phyloP scores from a whole-genome alignment of 2,329 filamentous ascomycete genomes.

The Emmonsiellopsis sp. region DNA sequence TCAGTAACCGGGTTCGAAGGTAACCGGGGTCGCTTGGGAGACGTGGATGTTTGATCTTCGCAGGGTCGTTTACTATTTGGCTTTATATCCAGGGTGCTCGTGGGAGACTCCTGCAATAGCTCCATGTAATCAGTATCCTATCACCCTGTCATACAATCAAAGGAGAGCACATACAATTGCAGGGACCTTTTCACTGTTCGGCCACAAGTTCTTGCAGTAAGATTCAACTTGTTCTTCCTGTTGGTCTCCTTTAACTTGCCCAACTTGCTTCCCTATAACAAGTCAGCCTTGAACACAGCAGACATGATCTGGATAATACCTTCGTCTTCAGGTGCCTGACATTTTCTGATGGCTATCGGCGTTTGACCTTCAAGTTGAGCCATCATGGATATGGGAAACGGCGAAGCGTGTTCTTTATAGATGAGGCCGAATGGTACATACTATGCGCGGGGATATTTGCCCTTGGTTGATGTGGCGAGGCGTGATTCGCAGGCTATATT shows the following conservation, averaged over 20 bases:
- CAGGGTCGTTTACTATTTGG: constrained; percentile 1
- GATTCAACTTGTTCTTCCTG: neutral
- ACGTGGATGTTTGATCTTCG: neutral
- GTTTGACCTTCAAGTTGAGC: neutral
- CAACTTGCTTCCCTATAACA: neutral
- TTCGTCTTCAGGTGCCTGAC: neutral
- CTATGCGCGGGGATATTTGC: neutral
- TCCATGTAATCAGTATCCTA: neutral
- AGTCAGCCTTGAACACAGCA: neutral
- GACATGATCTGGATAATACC: neutral
- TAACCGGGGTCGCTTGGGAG: neutral
- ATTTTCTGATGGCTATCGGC: neutral
- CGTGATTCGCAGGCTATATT: no score
- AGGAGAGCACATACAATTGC: neutral
- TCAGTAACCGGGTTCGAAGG: neutral
- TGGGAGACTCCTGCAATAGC: constrained; percentile 1
- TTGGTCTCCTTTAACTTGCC: neutral
- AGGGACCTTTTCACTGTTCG: neutral
- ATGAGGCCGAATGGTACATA: neutral
- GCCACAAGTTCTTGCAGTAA: neutral
- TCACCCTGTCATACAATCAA: neutral
- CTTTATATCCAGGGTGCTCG: neutral
- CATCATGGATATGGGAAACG: neutral
- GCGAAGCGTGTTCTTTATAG: neutral
- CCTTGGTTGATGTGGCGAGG: neutral